Evolutionary conservation across 495 filamentous ascomycete species (phyloP).

Genomic region (Podospora fimiseda): DNA sequence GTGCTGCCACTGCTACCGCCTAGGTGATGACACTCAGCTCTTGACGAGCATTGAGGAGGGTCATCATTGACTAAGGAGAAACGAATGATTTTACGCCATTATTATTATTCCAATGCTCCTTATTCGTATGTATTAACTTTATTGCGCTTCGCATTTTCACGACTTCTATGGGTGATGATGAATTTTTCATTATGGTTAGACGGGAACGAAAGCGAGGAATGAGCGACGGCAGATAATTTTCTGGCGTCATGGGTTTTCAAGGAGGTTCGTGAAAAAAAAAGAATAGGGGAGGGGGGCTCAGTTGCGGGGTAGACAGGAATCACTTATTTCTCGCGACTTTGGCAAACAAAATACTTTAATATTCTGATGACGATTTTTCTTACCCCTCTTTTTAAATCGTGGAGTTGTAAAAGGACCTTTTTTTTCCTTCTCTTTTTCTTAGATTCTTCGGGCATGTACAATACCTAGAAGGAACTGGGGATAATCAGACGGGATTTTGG

Average conservation of each 20-base stretch:
- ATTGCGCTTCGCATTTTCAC: conserved; percentile 27
- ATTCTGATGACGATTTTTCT: conserved; percentile 22
- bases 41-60: conserved; percentile 20
- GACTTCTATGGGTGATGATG: conserved; percentile 32
- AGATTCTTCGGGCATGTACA: conserved; percentile 33
- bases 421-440: conserved; percentile 23
- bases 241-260: conserved; percentile 30
- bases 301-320: conserved; percentile 21
- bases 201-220: conserved; percentile 24
- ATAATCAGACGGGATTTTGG: conserved; percentile 12
- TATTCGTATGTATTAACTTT: conserved; percentile 32
- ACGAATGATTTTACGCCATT: conserved; percentile 19
- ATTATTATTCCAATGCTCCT: conserved; percentile 24
- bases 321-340: conserved; percentile 28
- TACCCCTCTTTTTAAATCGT: background rate
- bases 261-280: conserved; percentile 21
- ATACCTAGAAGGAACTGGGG: conserved; percentile 29
- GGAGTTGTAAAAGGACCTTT: conserved; percentile 10
- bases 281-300: no score
- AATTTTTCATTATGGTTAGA: conserved; percentile 28
- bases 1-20: conserved; percentile 15
- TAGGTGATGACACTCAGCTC: conserved; percentile 17
- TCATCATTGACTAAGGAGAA: conserved; percentile 19
- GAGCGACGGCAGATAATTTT: conserved; percentile 24
- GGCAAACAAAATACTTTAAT: conserved; percentile 29